Conservation (phyloP, 441 rosid species). For the Jatropha multifida region DNA sequence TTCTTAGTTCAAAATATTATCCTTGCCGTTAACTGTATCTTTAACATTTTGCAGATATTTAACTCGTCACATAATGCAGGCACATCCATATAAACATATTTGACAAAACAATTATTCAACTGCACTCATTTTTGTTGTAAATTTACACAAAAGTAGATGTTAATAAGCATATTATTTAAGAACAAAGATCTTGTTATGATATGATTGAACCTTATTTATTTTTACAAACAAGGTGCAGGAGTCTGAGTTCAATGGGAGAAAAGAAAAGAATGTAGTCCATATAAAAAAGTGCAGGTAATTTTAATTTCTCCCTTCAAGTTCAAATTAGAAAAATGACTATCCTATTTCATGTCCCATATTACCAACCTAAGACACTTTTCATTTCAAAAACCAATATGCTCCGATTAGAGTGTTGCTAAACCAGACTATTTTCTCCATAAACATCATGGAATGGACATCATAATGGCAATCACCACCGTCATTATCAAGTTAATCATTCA, state of each 20-base stretch:
- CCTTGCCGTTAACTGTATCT: too few relatives aligned
- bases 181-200: not conserved
- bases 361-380: constrained; percentile 39
- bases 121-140: too few relatives aligned
- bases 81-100: too few relatives aligned
- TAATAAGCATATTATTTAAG: not conserved
- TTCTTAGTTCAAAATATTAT: too few relatives aligned
- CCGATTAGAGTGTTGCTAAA: constrained; percentile 42
- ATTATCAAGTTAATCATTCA: constrained; percentile 34
- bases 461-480: constrained; percentile 23
- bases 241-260: constrained; percentile 69
- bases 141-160: too few relatives aligned
- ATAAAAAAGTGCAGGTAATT: constrained; percentile 87
- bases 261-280: constrained; percentile 80
- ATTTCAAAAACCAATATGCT: constrained; percentile 33
- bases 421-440: constrained; percentile 27
- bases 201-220: not conserved
- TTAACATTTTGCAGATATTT: too few relatives aligned
- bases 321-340: not conserved
- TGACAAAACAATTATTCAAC: too few relatives aligned
- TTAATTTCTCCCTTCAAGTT: constrained; percentile 16
- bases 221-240: constrained; percentile 63
- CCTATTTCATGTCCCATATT: constrained; percentile 26
- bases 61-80: too few relatives aligned
- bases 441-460: constrained; percentile 31